Conservation (phyloP, 108 stramenopile species). For the Cyclotella kingstonii region DNA sequence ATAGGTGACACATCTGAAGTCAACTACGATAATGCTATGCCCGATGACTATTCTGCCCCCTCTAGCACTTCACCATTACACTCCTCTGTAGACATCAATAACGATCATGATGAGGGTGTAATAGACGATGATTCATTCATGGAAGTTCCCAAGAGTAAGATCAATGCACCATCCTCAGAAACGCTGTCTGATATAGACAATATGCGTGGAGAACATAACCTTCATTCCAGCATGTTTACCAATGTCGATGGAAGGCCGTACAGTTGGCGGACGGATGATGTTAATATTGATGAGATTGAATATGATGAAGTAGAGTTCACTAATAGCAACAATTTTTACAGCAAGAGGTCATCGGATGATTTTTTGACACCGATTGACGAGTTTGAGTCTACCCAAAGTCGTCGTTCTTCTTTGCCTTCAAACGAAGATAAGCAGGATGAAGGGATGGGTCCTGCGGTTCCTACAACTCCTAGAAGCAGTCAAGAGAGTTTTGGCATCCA, state of each 20-base stretch:
- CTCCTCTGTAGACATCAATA: conserved; percentile 5
- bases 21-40: conserved; percentile 1
- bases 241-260: not conserved
- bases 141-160: conserved; percentile 9
- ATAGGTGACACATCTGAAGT: too few species aligned
- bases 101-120: conserved; percentile 17
- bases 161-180: not conserved
- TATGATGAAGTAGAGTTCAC: conserved; percentile 1
- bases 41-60: conserved; percentile 12
- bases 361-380: conserved; percentile 10
- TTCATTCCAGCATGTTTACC: conserved; percentile 4
- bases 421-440: not conserved
- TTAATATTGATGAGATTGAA: not conserved
- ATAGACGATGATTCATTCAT: conserved; percentile 35
- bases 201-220: not conserved
- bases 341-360: not conserved
- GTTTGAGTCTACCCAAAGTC: not conserved
- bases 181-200: not conserved
- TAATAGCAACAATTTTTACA: not conserved
- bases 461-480: not conserved
- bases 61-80: conserved; percentile 5
- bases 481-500: not conserved
- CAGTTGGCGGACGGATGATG: not conserved
- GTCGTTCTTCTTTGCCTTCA: conserved; percentile 1
- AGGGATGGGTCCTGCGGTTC: not conserved